phyloP scores from a whole-genome alignment of 768 basidiomycete species.

The Paxillus rubicundulus region DNA sequence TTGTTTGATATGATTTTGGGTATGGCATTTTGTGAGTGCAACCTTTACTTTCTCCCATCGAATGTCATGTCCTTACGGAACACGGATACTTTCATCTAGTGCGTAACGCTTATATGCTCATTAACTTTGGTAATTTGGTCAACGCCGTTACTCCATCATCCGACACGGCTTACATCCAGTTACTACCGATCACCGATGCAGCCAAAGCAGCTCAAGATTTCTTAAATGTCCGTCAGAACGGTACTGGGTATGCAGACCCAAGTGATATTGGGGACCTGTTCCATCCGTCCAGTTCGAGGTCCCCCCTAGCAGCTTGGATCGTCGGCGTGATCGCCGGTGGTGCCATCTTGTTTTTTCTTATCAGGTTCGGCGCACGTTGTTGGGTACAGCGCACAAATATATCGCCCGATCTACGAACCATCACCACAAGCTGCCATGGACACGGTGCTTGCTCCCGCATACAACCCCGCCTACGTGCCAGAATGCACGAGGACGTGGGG shows the following conservation, averaged over 20 bases:
- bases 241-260: not conserved
- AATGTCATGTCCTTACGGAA: not conserved
- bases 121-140: slow-evolving; percentile 66
- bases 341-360: slow-evolving; percentile 6
- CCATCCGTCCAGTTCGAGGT: slow-evolving; percentile 30
- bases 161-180: slow-evolving; percentile 57
- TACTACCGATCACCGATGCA: slow-evolving; percentile 55
- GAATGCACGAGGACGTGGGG: slow-evolving; percentile 28
- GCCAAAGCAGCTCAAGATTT: slow-evolving; percentile 31
- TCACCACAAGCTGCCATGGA: slow-evolving; percentile 29
- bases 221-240: slow-evolving; percentile 6
- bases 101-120: slow-evolving; percentile 60
- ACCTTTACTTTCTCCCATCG: not conserved
- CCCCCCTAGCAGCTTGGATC: slow-evolving; percentile 1
- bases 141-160: slow-evolving; percentile 36
- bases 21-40: slow-evolving; percentile 63
- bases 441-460: slow-evolving; percentile 19
- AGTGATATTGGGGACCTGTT: slow-evolving; percentile 37
- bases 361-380: not conserved
- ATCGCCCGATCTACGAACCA: slow-evolving; percentile 24
- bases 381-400: slow-evolving; percentile 10
- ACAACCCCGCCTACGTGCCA: slow-evolving; percentile 11
- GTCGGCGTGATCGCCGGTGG: slow-evolving; percentile 17
- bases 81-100: slow-evolving; percentile 36
- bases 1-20: slow-evolving; percentile 66